Conservation (phyloP, 148 eudicot species). For the Oxyria digyna region DNA sequence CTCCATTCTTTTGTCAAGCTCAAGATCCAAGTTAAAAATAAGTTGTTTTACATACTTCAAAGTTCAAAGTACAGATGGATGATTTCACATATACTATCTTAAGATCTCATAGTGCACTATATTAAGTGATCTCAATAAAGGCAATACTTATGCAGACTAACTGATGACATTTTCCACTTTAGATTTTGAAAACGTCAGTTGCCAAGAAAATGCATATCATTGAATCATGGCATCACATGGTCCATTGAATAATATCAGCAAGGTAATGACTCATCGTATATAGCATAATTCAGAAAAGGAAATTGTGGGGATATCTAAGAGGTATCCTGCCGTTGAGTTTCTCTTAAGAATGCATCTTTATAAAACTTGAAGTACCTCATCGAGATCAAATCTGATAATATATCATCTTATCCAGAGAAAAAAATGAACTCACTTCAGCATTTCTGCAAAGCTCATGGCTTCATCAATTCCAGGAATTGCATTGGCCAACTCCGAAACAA, state of each 20-base stretch:
- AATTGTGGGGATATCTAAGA: too few species aligned
- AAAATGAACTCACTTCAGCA: slow-evolving; percentile 66
- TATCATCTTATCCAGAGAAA: slow-evolving; percentile 7
- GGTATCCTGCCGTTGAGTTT: too few species aligned
- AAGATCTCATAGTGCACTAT: neutral
- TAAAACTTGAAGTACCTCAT: neutral
- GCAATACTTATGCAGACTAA: neutral
- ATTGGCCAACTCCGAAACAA: slow-evolving; percentile 85
- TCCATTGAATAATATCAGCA: neutral
- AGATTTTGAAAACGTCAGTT: neutral
- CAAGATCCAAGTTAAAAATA: too few species aligned
- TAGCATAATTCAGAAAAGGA: too few species aligned
- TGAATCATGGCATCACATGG: neutral
- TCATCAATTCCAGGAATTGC: slow-evolving; percentile 98
- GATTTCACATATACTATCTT: neutral
- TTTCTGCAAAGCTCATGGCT: slow-evolving; percentile 99
- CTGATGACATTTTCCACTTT: neutral
- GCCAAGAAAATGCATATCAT: neutral
- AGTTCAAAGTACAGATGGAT: neutral
- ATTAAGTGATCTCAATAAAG: neutral
- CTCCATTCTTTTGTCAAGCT: too few species aligned
- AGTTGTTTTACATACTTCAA: too few species aligned
- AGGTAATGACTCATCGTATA: neutral
- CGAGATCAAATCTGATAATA: neutral
- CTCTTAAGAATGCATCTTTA: neutral